Evolutionary conservation across 2,329 filamentous ascomycete species (phyloP).

Genomic region (Berkeleyomyces basicola): DNA sequence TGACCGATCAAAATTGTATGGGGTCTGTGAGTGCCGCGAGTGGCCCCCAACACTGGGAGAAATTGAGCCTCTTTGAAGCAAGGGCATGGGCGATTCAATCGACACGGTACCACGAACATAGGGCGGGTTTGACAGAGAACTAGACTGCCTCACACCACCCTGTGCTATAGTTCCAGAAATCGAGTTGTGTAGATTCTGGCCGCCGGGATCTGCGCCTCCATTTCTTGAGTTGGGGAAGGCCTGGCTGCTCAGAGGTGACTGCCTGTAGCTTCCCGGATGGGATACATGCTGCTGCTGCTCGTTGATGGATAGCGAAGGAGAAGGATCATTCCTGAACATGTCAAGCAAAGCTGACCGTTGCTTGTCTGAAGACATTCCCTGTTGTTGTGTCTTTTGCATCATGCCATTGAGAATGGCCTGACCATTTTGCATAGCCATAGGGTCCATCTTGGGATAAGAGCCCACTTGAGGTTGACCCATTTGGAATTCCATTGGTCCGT

Average conservation of each 20-base stretch:
- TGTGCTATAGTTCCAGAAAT: slow-evolving; percentile 12
- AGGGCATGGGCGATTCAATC: slow-evolving; percentile 7
- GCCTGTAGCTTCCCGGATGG: slow-evolving; percentile 9
- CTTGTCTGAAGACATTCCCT: slow-evolving; percentile 15
- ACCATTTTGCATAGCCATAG: slow-evolving; percentile 12
- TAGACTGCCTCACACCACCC: slow-evolving; percentile 9
- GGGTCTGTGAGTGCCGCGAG: slow-evolving; percentile 13
- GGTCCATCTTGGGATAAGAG: slow-evolving; percentile 1
- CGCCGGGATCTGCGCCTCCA: slow-evolving; percentile 2
- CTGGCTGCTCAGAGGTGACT: slow-evolving; percentile 11
- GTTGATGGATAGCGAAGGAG: neutral
- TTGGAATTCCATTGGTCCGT: neutral
- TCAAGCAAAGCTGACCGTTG: slow-evolving; percentile 34
- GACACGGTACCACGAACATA: slow-evolving; percentile 11
- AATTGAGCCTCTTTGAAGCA: slow-evolving; percentile 6
- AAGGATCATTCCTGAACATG: slow-evolving; percentile 32
- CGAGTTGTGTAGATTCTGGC: slow-evolving; percentile 4
- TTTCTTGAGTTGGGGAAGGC: slow-evolving; percentile 3
- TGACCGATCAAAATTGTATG: slow-evolving; percentile 13
- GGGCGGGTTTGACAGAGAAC: slow-evolving; percentile 7
- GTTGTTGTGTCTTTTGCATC: slow-evolving; percentile 12
- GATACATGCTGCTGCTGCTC: slow-evolving; percentile 5
- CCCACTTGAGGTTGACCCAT: neutral
- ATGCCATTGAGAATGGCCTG: slow-evolving; percentile 10
- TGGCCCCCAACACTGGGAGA: slow-evolving; percentile 12